These are phyloP conservation scores for Neoboletus brunneissimus DNA, from an alignment of 768 basidiomycete genomes.

Conservation along the genomic window DNA sequence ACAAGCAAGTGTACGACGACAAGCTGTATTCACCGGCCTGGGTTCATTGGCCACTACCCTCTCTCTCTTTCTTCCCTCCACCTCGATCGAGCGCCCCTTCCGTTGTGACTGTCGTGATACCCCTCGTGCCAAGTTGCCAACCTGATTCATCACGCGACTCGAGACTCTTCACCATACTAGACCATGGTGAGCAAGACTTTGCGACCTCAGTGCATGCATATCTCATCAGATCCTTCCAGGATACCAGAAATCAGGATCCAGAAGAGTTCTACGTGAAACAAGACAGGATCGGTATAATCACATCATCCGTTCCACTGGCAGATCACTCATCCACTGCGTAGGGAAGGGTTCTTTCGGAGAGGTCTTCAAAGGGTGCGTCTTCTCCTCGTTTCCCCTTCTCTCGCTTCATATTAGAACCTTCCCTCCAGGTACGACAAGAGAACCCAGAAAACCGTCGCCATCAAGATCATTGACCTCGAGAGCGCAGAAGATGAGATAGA, in stretches of 20 bases:
- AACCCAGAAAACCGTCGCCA: slow-evolving; percentile 95
- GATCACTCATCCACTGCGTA: slow-evolving; percentile 33
- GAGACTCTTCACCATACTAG: not conserved
- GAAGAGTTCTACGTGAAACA: slow-evolving; percentile 97
- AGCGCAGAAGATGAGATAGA: slow-evolving; percentile 99
- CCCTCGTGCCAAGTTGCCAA: slow-evolving; percentile 1
- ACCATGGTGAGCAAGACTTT: slow-evolving; percentile 22
- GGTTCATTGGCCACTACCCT: slow-evolving; percentile 12
- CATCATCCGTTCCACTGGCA: slow-evolving; percentile 8
- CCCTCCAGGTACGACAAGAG: slow-evolving; percentile 78
- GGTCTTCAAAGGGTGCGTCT: slow-evolving; percentile 91
- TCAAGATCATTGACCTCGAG: slow-evolving; percentile 99
- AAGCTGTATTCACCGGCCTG: slow-evolving; percentile 3
- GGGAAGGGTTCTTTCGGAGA: slow-evolving; percentile 99
- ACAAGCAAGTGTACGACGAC: slow-evolving; percentile 19
- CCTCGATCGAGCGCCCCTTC: not conserved
- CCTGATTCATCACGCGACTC: slow-evolving; percentile 15
- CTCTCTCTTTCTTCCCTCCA: slow-evolving; percentile 1
- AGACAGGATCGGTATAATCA: slow-evolving; percentile 83
- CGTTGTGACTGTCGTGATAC: slow-evolving; percentile 8
- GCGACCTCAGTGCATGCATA: not conserved
- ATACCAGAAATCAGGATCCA: slow-evolving; percentile 77
- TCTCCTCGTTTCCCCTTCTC: slow-evolving; percentile 6
- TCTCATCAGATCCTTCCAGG: slow-evolving; percentile 39
- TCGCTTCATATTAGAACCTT: slow-evolving; percentile 2